A percentile compares a stretch with the other conserved stretches of the same genome.
phyloP scores from a whole-genome alignment of 805 yeast species.

The Osmozyma mogii region DNA sequence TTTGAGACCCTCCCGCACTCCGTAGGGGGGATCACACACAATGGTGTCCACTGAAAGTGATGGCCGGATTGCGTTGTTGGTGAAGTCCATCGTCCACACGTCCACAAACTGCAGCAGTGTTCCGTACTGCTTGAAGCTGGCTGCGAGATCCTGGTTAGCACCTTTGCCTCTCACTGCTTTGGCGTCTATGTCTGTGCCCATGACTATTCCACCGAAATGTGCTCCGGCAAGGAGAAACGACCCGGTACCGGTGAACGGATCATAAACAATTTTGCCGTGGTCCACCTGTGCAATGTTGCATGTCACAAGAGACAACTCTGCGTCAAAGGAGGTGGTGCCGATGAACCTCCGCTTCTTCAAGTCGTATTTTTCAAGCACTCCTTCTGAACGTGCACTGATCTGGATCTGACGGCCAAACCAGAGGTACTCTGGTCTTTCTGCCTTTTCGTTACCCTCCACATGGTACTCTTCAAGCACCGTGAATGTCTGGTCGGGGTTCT shows the following conservation, averaged over 20 bases:
- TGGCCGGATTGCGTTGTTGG: conserved; percentile 72
- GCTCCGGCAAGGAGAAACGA: conserved; percentile 87
- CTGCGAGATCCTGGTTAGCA: conserved; percentile 39
- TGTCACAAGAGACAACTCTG: conserved; percentile 80
- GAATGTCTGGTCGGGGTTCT: conserved; percentile 63
- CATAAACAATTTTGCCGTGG: conserved; percentile 64
- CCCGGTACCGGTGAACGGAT: conserved; percentile 97
- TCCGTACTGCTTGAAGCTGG: conserved; percentile 72
- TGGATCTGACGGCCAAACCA: conserved; percentile 75
- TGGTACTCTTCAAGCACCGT: conserved; percentile 69
- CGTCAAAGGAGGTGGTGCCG: conserved; percentile 96
- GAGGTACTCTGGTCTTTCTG: conserved; percentile 42
- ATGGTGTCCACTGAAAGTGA: conserved; percentile 66
- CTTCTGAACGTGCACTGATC: conserved; percentile 51
- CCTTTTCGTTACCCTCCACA: conserved; percentile 39
- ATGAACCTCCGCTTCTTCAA: conserved; percentile 76
- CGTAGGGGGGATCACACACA: conserved; percentile 96
- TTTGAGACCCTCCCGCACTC: conserved; percentile 90
- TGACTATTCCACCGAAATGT: conserved; percentile 67
- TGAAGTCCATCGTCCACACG: conserved; percentile 86
- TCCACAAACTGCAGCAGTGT: conserved; percentile 56
- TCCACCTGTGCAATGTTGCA: conserved; percentile 78
- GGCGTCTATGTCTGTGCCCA: conserved; percentile 90
- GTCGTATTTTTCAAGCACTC: conserved; percentile 70
- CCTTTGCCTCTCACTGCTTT: conserved; percentile 67